These are phyloP conservation scores for Capsicum pubescens DNA, from an alignment of 257 asterid genomes.

Conservation along the genomic window DNA sequence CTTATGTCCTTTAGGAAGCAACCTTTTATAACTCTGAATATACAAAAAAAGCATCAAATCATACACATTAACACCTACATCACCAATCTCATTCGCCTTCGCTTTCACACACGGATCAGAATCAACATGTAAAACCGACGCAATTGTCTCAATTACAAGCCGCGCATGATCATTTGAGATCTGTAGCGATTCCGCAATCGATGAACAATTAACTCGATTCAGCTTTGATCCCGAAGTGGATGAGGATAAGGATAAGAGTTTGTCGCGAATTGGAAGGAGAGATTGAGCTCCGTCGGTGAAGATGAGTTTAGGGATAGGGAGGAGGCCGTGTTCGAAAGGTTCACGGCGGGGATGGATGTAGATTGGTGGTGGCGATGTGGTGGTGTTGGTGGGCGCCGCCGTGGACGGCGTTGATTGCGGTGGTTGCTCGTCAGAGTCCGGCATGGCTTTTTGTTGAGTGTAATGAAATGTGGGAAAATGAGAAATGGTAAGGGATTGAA, in stretches of 20 bases:
- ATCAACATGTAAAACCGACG: slow-evolving; percentile 65
- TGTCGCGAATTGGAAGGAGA: slow-evolving; percentile 65
- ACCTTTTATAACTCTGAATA: slow-evolving; percentile 83
- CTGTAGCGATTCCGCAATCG: slow-evolving; percentile 60
- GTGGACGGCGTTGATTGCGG: slow-evolving; percentile 34
- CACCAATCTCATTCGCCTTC: slow-evolving; percentile 54
- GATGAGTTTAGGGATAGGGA: slow-evolving; percentile 84
- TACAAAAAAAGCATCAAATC: slow-evolving; percentile 85
- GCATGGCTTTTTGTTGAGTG: slow-evolving; percentile 27
- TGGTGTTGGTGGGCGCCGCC: neutral
- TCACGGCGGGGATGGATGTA: slow-evolving; percentile 85
- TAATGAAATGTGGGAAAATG: neutral
- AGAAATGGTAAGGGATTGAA: neutral
- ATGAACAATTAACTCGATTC: slow-evolving; percentile 49
- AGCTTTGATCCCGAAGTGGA: slow-evolving; percentile 36
- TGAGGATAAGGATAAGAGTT: slow-evolving; percentile 56
- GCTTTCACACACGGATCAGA: slow-evolving; percentile 68
- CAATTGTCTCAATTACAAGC: slow-evolving; percentile 70
- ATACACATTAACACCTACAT: slow-evolving; percentile 64
- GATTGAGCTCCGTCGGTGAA: slow-evolving; percentile 80
- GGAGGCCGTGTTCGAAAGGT: slow-evolving; percentile 94
- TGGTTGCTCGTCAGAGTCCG: slow-evolving; percentile 29
- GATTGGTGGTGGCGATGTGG: slow-evolving; percentile 17
- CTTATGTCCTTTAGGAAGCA: slow-evolving; percentile 87
- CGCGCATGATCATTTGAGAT: slow-evolving; percentile 74